Conservation (phyloP, 2,329 filamentous ascomycete species). For the Plenodomus tracheiphilus region DNA sequence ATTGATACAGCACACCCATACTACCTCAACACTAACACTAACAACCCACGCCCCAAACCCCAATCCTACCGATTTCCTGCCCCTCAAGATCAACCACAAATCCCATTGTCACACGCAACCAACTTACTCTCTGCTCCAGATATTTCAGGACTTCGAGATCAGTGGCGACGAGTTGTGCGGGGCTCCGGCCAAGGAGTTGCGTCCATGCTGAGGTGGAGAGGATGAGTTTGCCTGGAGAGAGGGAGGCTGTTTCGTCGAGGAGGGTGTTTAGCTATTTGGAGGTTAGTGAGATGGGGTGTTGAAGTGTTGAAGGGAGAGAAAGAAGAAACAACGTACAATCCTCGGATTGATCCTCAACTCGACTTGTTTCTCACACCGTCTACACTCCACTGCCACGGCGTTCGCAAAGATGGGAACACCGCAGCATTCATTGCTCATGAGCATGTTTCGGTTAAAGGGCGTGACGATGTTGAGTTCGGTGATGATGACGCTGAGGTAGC, state of each 20-base stretch:
- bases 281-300: background rate
- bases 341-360: slow-evolving; percentile 48
- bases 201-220: slow-evolving; percentile 59
- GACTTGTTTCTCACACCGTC: slow-evolving; percentile 45
- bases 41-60: slow-evolving; percentile 36
- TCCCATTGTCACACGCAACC: slow-evolving; percentile 58
- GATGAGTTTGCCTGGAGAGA: slow-evolving; percentile 57
- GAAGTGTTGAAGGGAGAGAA: background rate
- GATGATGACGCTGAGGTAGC: slow-evolving; percentile 51
- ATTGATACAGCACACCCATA: no score
- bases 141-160: slow-evolving; percentile 48
- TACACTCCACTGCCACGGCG: slow-evolving; percentile 43
- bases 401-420: slow-evolving; percentile 60
- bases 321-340: slow-evolving; percentile 38
- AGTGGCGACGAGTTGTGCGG: slow-evolving; percentile 48
- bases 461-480: slow-evolving; percentile 48
- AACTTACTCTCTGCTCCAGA: slow-evolving; percentile 57
- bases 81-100: slow-evolving; percentile 56
- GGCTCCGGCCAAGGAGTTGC: slow-evolving; percentile 52
- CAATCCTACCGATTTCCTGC: slow-evolving; percentile 34
- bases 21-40: slow-evolving; percentile 12
- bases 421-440: slow-evolving; percentile 55
- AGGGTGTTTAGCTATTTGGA: slow-evolving; percentile 45
- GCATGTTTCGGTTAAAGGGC: slow-evolving; percentile 48
- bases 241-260: slow-evolving; percentile 60